Conservation (phyloP, 768 basidiomycete species). For the Tricholoma terreum region DNA sequence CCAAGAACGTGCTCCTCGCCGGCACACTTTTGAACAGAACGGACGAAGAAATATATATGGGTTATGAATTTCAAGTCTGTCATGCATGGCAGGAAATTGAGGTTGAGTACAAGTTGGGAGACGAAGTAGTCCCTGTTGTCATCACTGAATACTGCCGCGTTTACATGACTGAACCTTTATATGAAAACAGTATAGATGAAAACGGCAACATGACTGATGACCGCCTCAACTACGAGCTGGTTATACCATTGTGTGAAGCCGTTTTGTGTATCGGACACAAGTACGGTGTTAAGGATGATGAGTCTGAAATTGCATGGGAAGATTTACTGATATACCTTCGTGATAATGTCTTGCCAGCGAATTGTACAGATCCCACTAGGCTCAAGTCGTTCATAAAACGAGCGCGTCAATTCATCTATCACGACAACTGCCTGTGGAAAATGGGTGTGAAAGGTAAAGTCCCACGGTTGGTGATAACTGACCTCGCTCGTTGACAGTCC, state of each 20-base stretch:
- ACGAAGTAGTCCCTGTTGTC: constrained; percentile 22
- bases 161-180: constrained; percentile 11
- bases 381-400: neutral
- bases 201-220: no score
- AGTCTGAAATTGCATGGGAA: constrained; percentile 3
- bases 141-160: constrained; percentile 13
- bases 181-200: neutral
- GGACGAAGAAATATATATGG: neutral
- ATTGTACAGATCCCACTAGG: neutral
- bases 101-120: constrained; percentile 1
- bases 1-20: neutral
- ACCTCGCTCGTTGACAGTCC: constrained; percentile 4
- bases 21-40: neutral
- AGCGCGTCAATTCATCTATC: constrained; percentile 16
- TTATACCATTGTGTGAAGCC: neutral
- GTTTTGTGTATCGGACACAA: constrained; percentile 1
- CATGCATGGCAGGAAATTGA: constrained; percentile 13
- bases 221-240: no score
- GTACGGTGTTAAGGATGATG: constrained; percentile 11
- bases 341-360: neutral
- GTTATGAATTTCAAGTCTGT: constrained; percentile 1
- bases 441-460: constrained; percentile 7
- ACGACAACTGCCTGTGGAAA: constrained; percentile 17
- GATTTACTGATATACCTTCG: constrained; percentile 9
- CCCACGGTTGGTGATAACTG: constrained; percentile 24